Conservation (phyloP, 2,329 filamentous ascomycete species). For the Talaromyces sp. region DNA sequence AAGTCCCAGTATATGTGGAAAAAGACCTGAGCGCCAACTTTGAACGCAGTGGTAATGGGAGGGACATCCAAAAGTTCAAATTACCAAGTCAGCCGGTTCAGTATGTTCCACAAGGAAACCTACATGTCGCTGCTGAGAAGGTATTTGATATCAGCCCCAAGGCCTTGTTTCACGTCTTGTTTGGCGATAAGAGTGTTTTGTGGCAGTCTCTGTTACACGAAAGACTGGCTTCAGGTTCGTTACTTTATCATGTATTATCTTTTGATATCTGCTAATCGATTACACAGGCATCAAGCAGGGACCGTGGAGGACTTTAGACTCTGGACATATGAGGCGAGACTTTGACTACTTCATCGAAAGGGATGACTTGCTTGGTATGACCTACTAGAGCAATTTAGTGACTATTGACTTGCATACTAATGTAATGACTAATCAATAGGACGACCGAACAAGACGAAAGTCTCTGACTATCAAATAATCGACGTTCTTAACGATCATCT, state of each 20-base stretch:
- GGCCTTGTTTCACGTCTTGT: conserved; percentile 90
- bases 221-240: conserved; percentile 61
- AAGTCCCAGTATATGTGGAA: conserved; percentile 59
- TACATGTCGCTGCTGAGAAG: conserved; percentile 68
- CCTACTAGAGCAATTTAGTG: neutral
- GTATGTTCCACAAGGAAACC: conserved; percentile 80
- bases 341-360: conserved; percentile 76
- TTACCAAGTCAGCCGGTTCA: conserved; percentile 75
- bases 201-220: conserved; percentile 90
- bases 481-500: conserved; percentile 76
- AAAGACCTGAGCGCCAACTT: conserved; percentile 54
- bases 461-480: conserved; percentile 81
- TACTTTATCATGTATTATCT: neutral
- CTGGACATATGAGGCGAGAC: conserved; percentile 68
- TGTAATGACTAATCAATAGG: conserved; percentile 27
- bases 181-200: conserved; percentile 91
- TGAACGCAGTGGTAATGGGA: conserved; percentile 31
- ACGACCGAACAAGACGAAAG: conserved; percentile 54
- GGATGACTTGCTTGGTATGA: conserved; percentile 60
- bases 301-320: conserved; percentile 72
- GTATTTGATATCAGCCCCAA: conserved; percentile 90
- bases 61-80: conserved; percentile 67
- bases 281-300: conserved; percentile 69
- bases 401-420: neutral
- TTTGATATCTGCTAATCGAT: neutral